A percentile compares a stretch with the other conserved stretches of the same genome.
These are phyloP conservation scores for Nemania sp. DNA, from an alignment of 2,329 filamentous ascomycete species.

Conservation along the genomic window DNA sequence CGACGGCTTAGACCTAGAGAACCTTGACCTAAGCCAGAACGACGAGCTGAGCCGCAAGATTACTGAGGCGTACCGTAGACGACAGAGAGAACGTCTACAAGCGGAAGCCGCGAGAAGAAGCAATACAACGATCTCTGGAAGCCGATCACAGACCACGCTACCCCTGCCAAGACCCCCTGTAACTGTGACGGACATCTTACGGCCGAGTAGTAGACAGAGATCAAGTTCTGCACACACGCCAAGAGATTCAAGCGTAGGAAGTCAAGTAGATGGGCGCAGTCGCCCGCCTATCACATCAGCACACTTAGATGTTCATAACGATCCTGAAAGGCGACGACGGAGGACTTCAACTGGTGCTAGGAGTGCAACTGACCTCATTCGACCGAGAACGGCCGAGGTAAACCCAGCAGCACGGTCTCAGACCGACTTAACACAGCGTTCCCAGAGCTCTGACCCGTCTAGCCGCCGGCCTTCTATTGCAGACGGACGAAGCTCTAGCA, in stretches of 20 bases:
- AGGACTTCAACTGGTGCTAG: conserved; percentile 67
- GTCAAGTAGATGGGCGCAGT: conserved; percentile 61
- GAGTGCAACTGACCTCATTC: conserved; percentile 64
- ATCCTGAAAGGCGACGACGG: conserved; percentile 60
- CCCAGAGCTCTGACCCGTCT: conserved; percentile 55
- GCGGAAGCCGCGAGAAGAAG: conserved; percentile 61
- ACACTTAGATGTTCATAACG: conserved; percentile 62
- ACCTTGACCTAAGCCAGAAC: conserved; percentile 84
- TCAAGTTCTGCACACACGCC: conserved; percentile 48
- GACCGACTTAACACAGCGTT: conserved; percentile 68
- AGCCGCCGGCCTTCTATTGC: conserved; percentile 55
- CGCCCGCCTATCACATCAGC: conserved; percentile 63
- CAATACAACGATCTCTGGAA: conserved; percentile 56
- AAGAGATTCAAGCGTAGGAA: conserved; percentile 56
- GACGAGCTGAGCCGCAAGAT: conserved; percentile 92
- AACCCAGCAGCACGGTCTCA: conserved; percentile 71
- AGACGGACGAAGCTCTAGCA: conserved; percentile 58
- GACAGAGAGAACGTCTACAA: conserved; percentile 74
- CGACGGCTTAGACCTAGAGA: conserved; percentile 89
- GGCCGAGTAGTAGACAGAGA: conserved; percentile 47
- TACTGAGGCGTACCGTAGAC: conserved; percentile 84
- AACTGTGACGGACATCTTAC: conserved; percentile 42
- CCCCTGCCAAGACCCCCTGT: conserved; percentile 45
- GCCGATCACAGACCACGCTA: conserved; percentile 50
- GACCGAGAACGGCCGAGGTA: conserved; percentile 57